phyloP scores from a whole-genome alignment of 805 yeast species.

The Vanderwaltozyma tropicalis region DNA sequence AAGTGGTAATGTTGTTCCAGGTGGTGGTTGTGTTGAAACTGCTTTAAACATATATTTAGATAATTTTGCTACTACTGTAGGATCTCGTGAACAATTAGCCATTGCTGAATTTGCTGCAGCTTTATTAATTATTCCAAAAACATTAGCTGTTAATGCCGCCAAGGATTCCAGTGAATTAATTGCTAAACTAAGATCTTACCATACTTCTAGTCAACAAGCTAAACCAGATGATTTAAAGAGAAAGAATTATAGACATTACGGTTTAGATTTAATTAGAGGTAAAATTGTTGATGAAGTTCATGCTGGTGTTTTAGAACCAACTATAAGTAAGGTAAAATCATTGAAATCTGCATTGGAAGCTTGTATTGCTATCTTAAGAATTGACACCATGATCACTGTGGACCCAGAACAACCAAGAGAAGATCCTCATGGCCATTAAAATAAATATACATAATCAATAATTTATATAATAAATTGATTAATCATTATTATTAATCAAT shows the following conservation, averaged over 20 bases:
- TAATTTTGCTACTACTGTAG: slow-evolving; percentile 95
- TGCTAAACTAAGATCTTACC: slow-evolving; percentile 92
- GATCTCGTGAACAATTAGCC: slow-evolving; percentile 94
- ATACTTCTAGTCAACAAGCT: slow-evolving; percentile 87
- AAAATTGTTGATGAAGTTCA: slow-evolving; percentile 77
- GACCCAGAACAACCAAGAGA: slow-evolving; percentile 91
- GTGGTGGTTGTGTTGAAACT: slow-evolving; percentile 99
- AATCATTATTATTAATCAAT: too few species aligned
- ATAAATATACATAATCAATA: not conserved
- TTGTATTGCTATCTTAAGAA: slow-evolving; percentile 91
- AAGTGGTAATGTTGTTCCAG: slow-evolving; percentile 90
- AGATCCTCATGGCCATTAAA: slow-evolving; percentile 73
- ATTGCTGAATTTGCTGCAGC: slow-evolving; percentile 95
- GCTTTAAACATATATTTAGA: slow-evolving; percentile 91
- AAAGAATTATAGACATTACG: slow-evolving; percentile 79
- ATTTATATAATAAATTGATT: too few species aligned
- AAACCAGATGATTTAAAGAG: slow-evolving; percentile 74
- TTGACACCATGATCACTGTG: slow-evolving; percentile 95
- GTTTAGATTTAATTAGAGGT: slow-evolving; percentile 84
- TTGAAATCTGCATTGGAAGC: slow-evolving; percentile 96
- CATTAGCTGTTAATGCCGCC: slow-evolving; percentile 94
- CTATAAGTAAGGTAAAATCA: slow-evolving; percentile 83
- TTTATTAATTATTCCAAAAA: slow-evolving; percentile 85
- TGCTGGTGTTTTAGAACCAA: slow-evolving; percentile 91
- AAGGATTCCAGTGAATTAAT: slow-evolving; percentile 92